phyloP scores from a whole-genome alignment of 495 filamentous ascomycete species.

The Hypoxylon fuscum region DNA sequence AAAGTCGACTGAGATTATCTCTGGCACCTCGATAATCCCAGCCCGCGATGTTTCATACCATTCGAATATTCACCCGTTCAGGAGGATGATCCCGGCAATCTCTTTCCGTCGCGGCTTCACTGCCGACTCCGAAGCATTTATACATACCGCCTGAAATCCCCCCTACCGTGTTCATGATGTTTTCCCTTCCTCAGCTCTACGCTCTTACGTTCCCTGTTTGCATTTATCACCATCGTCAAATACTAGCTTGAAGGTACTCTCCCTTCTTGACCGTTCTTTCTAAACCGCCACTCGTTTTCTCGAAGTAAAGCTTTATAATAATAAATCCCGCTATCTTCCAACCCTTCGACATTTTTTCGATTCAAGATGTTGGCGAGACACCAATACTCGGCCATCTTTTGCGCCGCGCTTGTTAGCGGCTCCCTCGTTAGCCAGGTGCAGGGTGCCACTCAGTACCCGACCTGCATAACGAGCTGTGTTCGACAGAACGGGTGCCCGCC shows the following conservation, averaged over 20 bases:
- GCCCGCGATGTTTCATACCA: slow-evolving; percentile 40
- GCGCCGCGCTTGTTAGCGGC: slow-evolving; percentile 38
- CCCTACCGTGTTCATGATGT: slow-evolving; percentile 16
- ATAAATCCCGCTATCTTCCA: slow-evolving; percentile 2
- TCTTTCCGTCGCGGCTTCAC: slow-evolving; percentile 21
- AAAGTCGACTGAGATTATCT: slow-evolving; percentile 39
- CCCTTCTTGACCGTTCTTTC: slow-evolving; percentile 22
- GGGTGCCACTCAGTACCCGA: slow-evolving; percentile 28
- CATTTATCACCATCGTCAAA: background rate
- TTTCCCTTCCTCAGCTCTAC: slow-evolving; percentile 21
- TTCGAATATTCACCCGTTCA: slow-evolving; percentile 15
- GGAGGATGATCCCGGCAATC: slow-evolving; percentile 39
- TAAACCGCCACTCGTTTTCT: slow-evolving; percentile 15
- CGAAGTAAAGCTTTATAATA: slow-evolving; percentile 4
- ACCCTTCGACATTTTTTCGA: background rate
- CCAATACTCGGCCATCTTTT: slow-evolving; percentile 36
- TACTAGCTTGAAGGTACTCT: slow-evolving; percentile 13
- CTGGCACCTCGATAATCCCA: slow-evolving; percentile 26
- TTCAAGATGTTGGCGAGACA: slow-evolving; percentile 38
- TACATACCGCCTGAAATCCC: slow-evolving; percentile 25
- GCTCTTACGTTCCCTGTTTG: slow-evolving; percentile 30
- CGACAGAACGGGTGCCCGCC: slow-evolving; percentile 44
- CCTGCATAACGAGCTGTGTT: slow-evolving; percentile 48
- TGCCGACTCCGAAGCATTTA: slow-evolving; percentile 25
- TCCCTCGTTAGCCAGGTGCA: slow-evolving; percentile 34